phyloP scores from a whole-genome alignment of 2,329 filamentous ascomycete species.

The Coleophoma cylindrospora region DNA sequence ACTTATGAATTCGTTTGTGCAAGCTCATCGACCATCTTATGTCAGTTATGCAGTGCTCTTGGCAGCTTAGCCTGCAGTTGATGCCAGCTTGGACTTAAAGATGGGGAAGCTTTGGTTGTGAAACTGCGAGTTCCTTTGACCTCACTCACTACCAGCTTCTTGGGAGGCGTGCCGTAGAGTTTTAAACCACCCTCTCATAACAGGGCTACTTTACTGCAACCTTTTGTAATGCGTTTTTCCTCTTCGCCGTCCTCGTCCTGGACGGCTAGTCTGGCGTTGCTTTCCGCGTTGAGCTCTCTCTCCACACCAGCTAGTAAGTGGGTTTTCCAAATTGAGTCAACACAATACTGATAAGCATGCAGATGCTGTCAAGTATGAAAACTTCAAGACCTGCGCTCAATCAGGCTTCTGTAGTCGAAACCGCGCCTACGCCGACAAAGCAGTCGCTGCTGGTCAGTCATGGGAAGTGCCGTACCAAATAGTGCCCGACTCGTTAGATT shows the following conservation, averaged over 20 bases:
- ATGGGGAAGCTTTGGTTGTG: not conserved
- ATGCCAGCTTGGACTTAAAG: not conserved
- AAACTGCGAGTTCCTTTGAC: not conserved
- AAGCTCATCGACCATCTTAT: no score
- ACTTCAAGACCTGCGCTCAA: slow-evolving; percentile 95
- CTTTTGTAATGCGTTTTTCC: slow-evolving; percentile 16
- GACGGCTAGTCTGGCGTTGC: slow-evolving; percentile 57
- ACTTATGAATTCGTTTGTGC: not conserved
- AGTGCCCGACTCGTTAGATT: slow-evolving; percentile 63
- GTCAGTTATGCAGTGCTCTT: no score
- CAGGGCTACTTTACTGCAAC: not conserved
- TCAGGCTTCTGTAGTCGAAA: slow-evolving; percentile 98
- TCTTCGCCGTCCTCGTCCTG: slow-evolving; percentile 51
- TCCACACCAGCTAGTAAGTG: slow-evolving; percentile 60
- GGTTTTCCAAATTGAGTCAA: not conserved
- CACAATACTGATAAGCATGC: slow-evolving; percentile 8
- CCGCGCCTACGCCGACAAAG: slow-evolving; percentile 79
- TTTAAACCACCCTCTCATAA: no score
- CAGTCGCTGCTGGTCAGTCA: slow-evolving; percentile 53
- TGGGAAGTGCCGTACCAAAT: slow-evolving; percentile 83
- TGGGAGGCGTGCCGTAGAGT: not conserved
- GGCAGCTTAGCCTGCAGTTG: not conserved
- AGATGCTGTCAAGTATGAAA: slow-evolving; percentile 89
- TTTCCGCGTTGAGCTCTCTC: slow-evolving; percentile 54
- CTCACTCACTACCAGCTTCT: not conserved